A percentile compares a stretch with the other conserved stretches of the same genome.
Evolutionary conservation across 2,329 filamentous ascomycete species (phyloP).

Genomic region (Myriosclerotinia scirpicola): DNA sequence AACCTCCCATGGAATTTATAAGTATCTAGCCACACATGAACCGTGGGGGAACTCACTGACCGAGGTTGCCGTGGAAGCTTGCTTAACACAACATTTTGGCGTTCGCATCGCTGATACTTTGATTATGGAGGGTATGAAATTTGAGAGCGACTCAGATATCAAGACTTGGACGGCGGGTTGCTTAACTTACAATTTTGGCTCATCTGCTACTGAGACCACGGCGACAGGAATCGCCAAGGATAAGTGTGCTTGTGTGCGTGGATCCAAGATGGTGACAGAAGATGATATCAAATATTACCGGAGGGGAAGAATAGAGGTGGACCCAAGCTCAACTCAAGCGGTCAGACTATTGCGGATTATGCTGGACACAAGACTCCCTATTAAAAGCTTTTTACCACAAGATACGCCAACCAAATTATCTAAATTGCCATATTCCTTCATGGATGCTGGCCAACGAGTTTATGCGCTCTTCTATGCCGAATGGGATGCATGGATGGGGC

Average conservation of each 20-base stretch:
- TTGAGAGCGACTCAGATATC: no score
- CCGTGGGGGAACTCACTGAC: background rate
- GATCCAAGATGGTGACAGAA: background rate
- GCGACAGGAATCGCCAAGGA: background rate
- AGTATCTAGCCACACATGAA: no score
- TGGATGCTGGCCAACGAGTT: background rate
- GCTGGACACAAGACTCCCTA: background rate
- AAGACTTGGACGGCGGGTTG: no score
- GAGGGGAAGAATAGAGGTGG: background rate
- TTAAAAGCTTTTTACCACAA: slow-evolving; percentile 1
- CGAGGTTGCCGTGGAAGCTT: slow-evolving; percentile 5
- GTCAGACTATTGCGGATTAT: background rate
- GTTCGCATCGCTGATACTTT: background rate
- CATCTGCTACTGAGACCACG: background rate
- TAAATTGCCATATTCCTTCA: background rate
- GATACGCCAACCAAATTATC: background rate
- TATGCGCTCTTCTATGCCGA: slow-evolving; percentile 10
- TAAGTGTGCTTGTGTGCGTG: background rate
- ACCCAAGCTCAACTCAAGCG: background rate
- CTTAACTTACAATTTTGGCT: no score
- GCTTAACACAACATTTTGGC: background rate
- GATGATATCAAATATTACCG: background rate
- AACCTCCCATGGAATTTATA: background rate
- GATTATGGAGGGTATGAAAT: background rate
- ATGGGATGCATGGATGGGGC: slow-evolving; percentile 18